A percentile compares a stretch with the other conserved stretches of the same genome.
Conservation (phyloP, 805 yeast genomes). For the Naumovozyma baii region DNA sequence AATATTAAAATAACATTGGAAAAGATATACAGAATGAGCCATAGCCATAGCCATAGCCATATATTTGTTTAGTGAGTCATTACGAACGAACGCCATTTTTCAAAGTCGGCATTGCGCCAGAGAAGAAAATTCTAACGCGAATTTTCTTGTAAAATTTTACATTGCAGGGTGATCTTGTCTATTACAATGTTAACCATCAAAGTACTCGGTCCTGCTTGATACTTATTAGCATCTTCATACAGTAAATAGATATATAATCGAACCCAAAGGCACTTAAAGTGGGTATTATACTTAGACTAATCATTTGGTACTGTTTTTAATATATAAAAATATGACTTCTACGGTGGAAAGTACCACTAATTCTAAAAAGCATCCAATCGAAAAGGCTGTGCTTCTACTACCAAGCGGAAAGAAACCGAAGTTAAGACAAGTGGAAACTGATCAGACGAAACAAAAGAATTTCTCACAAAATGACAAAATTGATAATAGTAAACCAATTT, state of each 20-base stretch:
- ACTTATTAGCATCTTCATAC: no score
- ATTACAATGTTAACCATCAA: neutral
- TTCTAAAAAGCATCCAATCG: neutral
- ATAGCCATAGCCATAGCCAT: no score
- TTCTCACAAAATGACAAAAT: neutral
- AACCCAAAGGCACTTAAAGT: no score
- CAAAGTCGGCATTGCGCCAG: no score
- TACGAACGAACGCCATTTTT: neutral
- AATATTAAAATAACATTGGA: no score
- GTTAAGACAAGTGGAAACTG: neutral
- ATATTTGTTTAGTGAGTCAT: no score
- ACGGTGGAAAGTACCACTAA: neutral
- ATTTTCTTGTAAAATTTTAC: neutral
- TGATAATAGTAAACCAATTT: no score
- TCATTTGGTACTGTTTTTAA: no score
- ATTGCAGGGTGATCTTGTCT: neutral
- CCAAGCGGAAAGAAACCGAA: slow-evolving; percentile 1
- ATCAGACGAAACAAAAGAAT: neutral
- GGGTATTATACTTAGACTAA: no score
- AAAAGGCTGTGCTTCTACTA: neutral
- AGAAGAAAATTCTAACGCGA: no score
- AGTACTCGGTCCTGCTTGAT: neutral
- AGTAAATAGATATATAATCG: no score
- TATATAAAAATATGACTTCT: neutral
- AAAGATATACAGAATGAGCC: no score